Evolutionary conservation across 306 rosid genomes (phyloP).

Genomic region (Carpinus fangiana): DNA sequence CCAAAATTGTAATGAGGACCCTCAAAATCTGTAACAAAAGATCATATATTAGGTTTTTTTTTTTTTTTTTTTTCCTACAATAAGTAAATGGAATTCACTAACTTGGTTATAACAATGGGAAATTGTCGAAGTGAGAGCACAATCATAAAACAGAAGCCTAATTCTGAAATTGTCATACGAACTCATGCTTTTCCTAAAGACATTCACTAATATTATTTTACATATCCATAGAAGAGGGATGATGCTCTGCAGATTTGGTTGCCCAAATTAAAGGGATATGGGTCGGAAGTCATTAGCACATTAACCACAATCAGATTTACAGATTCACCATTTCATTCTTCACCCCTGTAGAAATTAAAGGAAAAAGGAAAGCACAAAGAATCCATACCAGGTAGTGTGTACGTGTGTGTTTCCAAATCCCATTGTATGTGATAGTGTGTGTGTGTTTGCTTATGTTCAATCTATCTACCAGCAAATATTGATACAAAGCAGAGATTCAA

Average conservation of each 20-base stretch:
- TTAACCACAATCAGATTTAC: background rate
- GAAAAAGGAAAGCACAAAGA: background rate
- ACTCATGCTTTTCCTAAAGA: background rate
- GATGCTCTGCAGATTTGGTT: background rate
- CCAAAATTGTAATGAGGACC: conserved; percentile 90
- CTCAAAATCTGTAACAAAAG: conserved; percentile 69
- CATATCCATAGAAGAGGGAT: background rate
- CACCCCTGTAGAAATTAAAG: background rate
- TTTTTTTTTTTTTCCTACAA: too few relatives aligned
- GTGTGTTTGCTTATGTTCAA: background rate
- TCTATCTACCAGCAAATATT: background rate
- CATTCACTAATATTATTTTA: background rate
- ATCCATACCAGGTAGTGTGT: background rate
- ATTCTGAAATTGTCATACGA: background rate
- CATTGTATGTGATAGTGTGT: background rate
- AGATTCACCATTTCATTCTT: background rate
- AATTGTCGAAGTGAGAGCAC: background rate
- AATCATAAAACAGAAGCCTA: background rate
- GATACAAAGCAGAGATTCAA: background rate
- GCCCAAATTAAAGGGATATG: background rate
- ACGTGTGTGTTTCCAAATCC: background rate
- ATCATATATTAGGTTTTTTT: conserved; percentile 5
- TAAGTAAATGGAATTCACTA: background rate
- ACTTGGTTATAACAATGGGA: background rate
- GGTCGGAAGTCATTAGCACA: background rate